Evolutionary conservation across 2,329 filamentous ascomycete genomes (phyloP).

Genomic region (Fusarium pseudocircinatum): DNA sequence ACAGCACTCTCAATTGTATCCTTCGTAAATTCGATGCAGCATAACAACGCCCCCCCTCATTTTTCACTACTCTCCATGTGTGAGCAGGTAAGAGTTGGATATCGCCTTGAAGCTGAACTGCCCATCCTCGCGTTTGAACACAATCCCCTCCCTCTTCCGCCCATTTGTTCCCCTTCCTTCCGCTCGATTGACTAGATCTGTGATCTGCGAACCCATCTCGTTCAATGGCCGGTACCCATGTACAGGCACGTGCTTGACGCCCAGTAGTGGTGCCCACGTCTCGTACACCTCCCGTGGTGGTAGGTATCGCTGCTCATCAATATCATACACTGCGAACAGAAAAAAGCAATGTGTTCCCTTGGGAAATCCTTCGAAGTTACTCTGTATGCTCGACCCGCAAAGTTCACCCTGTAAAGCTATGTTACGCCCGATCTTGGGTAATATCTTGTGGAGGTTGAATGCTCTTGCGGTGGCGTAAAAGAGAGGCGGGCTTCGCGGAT

Average conservation of each 20-base stretch:
- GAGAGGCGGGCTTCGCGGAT: constrained; percentile 11
- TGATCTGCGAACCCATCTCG: constrained; percentile 17
- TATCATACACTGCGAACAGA: constrained; percentile 48
- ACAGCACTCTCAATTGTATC: constrained; percentile 36
- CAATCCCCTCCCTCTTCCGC: constrained; percentile 39
- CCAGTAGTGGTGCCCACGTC: constrained; percentile 38
- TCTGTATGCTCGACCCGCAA: constrained; percentile 37
- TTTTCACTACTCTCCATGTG: constrained; percentile 34
- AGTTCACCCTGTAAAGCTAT: constrained; percentile 40
- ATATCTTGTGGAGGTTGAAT: constrained; percentile 13
- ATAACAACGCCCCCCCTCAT: neutral
- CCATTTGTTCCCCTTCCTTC: constrained; percentile 38
- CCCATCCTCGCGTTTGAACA: constrained; percentile 36
- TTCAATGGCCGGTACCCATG: constrained; percentile 29
- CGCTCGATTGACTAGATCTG: constrained; percentile 31
- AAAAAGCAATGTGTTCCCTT: constrained; percentile 44
- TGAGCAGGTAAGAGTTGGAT: constrained; percentile 43
- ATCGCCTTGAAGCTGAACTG: constrained; percentile 40
- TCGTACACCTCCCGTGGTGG: constrained; percentile 42
- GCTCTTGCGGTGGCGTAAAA: constrained; percentile 28
- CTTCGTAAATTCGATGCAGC: constrained; percentile 38
- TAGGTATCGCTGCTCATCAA: constrained; percentile 43
- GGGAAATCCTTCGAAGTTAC: constrained; percentile 38
- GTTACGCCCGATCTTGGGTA: constrained; percentile 23
- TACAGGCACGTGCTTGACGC: constrained; percentile 48